phyloP scores from a whole-genome alignment of 2,329 filamentous ascomycete genomes.

The Hypocrella siamensis region DNA sequence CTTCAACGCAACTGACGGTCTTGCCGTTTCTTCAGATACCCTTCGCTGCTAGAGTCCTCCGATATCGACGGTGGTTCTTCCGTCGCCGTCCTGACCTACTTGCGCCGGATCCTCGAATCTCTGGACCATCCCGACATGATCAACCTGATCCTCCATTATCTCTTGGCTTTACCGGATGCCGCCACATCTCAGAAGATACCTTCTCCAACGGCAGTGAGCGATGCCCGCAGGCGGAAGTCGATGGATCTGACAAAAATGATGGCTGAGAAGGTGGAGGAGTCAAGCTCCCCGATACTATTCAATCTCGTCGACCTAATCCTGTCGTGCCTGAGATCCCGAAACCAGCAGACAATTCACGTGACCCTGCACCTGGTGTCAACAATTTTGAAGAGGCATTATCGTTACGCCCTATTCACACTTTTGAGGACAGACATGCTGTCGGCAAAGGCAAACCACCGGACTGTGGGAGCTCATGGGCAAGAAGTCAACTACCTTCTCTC shows the following conservation, averaged over 20 bases:
- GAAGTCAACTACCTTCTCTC: slow-evolving; percentile 59
- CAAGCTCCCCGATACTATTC: slow-evolving; percentile 72
- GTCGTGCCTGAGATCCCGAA: slow-evolving; percentile 69
- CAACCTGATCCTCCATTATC: slow-evolving; percentile 81
- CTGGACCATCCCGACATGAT: slow-evolving; percentile 90
- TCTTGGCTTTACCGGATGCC: slow-evolving; percentile 61
- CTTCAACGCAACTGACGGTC: no score
- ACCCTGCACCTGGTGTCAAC: slow-evolving; percentile 78
- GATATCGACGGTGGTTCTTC: slow-evolving; percentile 95
- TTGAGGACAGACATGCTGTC: slow-evolving; percentile 49
- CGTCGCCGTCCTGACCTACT: slow-evolving; percentile 85
- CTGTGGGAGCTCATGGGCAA: slow-evolving; percentile 57
- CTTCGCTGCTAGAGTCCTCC: slow-evolving; percentile 88
- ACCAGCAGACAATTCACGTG: slow-evolving; percentile 77
- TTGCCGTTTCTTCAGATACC: no score
- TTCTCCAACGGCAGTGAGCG: slow-evolving; percentile 40
- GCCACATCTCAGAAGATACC: slow-evolving; percentile 19
- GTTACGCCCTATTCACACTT: slow-evolving; percentile 66
- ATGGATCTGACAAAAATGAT: slow-evolving; percentile 73
- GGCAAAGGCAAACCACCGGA: slow-evolving; percentile 41
- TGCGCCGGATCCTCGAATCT: slow-evolving; percentile 78
- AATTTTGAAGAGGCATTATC: slow-evolving; percentile 74
- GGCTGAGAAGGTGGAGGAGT: slow-evolving; percentile 55
- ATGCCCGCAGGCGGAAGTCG: slow-evolving; percentile 70
- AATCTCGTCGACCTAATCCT: slow-evolving; percentile 84